Evolutionary conservation across 345 rosid species (phyloP).

Genomic region (Cardamine chenopodiifolia): DNA sequence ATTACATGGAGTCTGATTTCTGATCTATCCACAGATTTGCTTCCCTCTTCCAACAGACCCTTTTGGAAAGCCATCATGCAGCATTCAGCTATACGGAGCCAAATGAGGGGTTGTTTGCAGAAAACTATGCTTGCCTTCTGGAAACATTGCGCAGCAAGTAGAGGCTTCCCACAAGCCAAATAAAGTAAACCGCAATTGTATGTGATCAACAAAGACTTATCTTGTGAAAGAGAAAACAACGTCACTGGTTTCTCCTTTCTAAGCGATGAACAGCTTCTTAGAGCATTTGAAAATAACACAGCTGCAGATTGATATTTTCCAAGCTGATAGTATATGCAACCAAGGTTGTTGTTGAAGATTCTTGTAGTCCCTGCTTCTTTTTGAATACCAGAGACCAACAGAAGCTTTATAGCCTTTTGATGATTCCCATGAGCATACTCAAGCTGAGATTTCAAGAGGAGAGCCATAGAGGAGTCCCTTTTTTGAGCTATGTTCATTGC

Average conservation of each 20-base stretch:
- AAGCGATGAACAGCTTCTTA: constrained; percentile 63
- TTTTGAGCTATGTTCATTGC: constrained; percentile 91
- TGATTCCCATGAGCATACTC: constrained; percentile 96
- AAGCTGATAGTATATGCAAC: constrained; percentile 85
- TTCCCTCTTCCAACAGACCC: constrained; percentile 57
- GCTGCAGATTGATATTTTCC: constrained; percentile 68
- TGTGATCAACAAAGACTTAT: constrained; percentile 74
- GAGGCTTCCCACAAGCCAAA: constrained; percentile 84
- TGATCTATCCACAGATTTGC: constrained; percentile 50
- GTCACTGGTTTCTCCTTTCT: constrained; percentile 73
- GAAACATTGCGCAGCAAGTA: constrained; percentile 86
- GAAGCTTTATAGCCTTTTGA: constrained; percentile 89
- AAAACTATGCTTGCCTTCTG: constrained; percentile 74
- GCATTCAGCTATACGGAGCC: constrained; percentile 98
- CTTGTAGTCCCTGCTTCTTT: constrained; percentile 70
- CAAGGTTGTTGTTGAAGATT: constrained; percentile 89
- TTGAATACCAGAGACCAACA: constrained; percentile 75
- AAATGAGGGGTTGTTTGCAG: constrained; percentile 69
- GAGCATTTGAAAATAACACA: constrained; percentile 75
- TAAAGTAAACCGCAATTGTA: constrained; percentile 88
- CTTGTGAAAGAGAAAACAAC: constrained; percentile 74
- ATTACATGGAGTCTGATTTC: constrained; percentile 63
- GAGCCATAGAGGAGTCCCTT: constrained; percentile 85
- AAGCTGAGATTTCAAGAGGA: constrained; percentile 91
- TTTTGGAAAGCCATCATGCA: constrained; percentile 83